A percentile compares a stretch with the other conserved stretches of the same genome.
Evolutionary conservation across 352 stramenopile genomes (phyloP).

Genomic region (Globisporangium camurandrum): DNA sequence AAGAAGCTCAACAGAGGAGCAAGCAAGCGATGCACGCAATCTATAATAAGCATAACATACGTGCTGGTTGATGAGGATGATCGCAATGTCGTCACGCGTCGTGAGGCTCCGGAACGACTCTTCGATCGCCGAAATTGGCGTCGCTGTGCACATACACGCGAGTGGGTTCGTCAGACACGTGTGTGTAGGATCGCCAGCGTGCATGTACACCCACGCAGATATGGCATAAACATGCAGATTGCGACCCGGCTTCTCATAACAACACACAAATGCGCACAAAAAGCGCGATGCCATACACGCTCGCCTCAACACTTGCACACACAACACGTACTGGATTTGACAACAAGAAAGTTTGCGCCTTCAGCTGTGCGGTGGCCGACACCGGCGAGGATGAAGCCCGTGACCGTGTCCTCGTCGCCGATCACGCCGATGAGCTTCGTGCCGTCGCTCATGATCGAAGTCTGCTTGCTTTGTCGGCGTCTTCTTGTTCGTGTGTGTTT

Average conservation of each 20-base stretch:
- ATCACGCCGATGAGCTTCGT: slow-evolving; percentile 87
- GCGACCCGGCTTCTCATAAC: no score
- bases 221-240: no score
- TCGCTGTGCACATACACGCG: slow-evolving; percentile 35
- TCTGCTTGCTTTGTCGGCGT: not conserved
- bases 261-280: no score
- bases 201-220: slow-evolving; percentile 3
- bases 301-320: not conserved
- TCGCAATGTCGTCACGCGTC: slow-evolving; percentile 94
- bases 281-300: not conserved
- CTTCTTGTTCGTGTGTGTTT: not conserved
- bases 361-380: slow-evolving; percentile 93
- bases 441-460: slow-evolving; percentile 59
- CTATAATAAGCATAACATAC: slow-evolving; percentile 27
- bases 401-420: slow-evolving; percentile 96
- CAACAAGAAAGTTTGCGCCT: slow-evolving; percentile 96
- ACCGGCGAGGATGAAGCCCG: slow-evolving; percentile 96
- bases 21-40: not conserved
- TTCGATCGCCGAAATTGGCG: slow-evolving; percentile 85
- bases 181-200: not conserved
- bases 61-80: slow-evolving; percentile 99
- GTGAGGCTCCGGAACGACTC: slow-evolving; percentile 91
- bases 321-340: slow-evolving; percentile 85
- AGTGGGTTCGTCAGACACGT: not conserved
- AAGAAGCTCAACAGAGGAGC: no score